phyloP scores from a whole-genome alignment of 148 eudicot species.

The Polygonum maritimum region DNA sequence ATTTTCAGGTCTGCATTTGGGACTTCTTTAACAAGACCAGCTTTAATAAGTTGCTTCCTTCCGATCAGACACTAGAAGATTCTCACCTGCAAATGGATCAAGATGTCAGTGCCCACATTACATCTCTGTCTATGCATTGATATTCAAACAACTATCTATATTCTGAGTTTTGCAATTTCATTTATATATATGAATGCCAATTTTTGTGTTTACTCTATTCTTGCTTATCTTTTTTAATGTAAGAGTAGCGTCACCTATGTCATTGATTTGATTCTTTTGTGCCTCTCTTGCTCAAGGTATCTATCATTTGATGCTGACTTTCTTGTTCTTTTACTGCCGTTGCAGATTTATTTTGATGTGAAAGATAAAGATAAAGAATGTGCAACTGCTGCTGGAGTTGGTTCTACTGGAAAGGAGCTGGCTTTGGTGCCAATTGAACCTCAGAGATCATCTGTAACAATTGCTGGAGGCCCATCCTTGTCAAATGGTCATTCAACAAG shows the following conservation, averaged over 20 bases:
- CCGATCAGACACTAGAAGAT: constrained; percentile 63
- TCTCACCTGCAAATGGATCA: constrained; percentile 86
- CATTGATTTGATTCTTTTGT: background rate
- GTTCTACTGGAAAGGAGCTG: constrained; percentile 62
- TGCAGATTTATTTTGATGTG: constrained; percentile 74
- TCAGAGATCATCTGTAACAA: constrained; percentile 58
- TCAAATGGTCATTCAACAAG: constrained; percentile 63
- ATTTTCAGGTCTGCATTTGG: constrained; percentile 64
- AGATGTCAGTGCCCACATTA: constrained; percentile 45
- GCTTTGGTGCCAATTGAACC: constrained; percentile 92
- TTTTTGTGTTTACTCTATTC: background rate
- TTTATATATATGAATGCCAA: background rate
- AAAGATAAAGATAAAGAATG: constrained; percentile 30
- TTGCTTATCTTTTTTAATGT: background rate
- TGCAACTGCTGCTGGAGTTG: constrained; percentile 32
- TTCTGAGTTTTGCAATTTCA: background rate
- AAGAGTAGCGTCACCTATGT: background rate
- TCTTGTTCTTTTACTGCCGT: background rate
- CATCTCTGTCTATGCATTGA: background rate
- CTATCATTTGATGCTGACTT: constrained; percentile 11
- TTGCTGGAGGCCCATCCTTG: constrained; percentile 89
- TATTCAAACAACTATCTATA: background rate
- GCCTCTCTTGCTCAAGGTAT: background rate
- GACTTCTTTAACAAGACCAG: constrained; percentile 68
- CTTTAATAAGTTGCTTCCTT: constrained; percentile 32